These are phyloP conservation scores for Suillus lakei DNA, from an alignment of 768 basidiomycete genomes.

Conservation along the genomic window DNA sequence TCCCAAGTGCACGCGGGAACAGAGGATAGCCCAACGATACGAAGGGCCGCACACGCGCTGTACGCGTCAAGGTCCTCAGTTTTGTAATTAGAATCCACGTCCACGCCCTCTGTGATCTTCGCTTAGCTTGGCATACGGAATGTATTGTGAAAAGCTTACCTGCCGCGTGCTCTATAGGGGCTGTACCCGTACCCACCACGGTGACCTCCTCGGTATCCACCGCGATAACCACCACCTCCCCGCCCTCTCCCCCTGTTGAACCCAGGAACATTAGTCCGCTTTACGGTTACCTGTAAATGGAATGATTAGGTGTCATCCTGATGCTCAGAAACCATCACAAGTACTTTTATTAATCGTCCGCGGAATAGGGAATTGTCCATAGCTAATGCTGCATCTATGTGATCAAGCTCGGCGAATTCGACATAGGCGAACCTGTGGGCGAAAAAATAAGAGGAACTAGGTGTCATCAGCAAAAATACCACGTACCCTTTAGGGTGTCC, in stretches of 20 bases:
- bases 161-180: conserved; percentile 71
- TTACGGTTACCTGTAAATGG: conserved; percentile 78
- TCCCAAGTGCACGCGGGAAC: conserved; percentile 9
- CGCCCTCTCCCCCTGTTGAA: conserved; percentile 85
- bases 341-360: conserved; percentile 89
- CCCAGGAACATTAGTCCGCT: conserved; percentile 95
- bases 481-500: conserved; percentile 97
- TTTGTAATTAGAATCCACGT: conserved; percentile 58
- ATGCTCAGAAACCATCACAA: background rate
- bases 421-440: conserved; percentile 90
- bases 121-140: conserved; percentile 18
- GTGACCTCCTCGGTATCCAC: conserved; percentile 65
- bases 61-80: conserved; percentile 11
- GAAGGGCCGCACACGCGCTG: conserved; percentile 20
- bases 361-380: conserved; percentile 97
- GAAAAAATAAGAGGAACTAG: conserved; percentile 16
- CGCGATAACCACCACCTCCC: conserved; percentile 63
- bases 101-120: conserved; percentile 61
- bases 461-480: conserved; percentile 8
- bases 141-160: conserved; percentile 49
- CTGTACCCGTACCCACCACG: conserved; percentile 55
- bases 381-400: conserved; percentile 88
- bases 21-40: conserved; percentile 17
- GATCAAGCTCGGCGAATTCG: conserved; percentile 93
- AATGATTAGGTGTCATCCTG: conserved; percentile 4